Conservation (phyloP, 1,139 yeast species). For the Saccharomyces hybrid region DNA sequence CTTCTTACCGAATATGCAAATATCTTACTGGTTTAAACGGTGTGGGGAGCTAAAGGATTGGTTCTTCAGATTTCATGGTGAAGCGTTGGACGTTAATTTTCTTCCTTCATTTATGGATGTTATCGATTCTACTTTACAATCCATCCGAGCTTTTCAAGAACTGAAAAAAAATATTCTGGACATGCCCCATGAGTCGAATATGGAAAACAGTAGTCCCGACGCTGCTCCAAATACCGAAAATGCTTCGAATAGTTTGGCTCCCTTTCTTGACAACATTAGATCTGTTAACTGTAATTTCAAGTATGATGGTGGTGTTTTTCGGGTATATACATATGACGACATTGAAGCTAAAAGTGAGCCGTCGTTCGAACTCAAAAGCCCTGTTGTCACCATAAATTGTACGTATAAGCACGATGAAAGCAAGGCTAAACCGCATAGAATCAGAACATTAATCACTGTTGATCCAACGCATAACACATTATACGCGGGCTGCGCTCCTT, state of each 20-base stretch:
- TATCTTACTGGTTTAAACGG: constrained; percentile 42
- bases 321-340: constrained; percentile 38
- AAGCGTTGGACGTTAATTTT: constrained; percentile 56
- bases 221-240: background rate
- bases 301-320: constrained; percentile 67
- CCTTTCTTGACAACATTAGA: constrained; percentile 32
- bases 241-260: constrained; percentile 11
- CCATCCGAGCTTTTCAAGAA: constrained; percentile 39
- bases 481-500: constrained; percentile 72
- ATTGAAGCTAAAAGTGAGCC: constrained; percentile 43
- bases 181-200: constrained; percentile 3
- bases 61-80: constrained; percentile 50
- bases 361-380: constrained; percentile 63
- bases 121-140: constrained; percentile 41
- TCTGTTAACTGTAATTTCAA: constrained; percentile 46
- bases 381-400: constrained; percentile 57
- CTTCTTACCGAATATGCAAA: constrained; percentile 58
- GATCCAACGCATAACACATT: constrained; percentile 63
- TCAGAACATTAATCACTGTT: constrained; percentile 24
- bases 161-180: constrained; percentile 6
- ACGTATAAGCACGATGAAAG: constrained; percentile 35
- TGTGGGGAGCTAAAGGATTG: constrained; percentile 34
- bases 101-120: constrained; percentile 46
- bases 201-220: constrained; percentile 16
- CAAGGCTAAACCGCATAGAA: constrained; percentile 28